Evolutionary conservation across 2,329 filamentous ascomycete genomes (phyloP).

Genomic region (Pyrenophora tritici-repentis): DNA sequence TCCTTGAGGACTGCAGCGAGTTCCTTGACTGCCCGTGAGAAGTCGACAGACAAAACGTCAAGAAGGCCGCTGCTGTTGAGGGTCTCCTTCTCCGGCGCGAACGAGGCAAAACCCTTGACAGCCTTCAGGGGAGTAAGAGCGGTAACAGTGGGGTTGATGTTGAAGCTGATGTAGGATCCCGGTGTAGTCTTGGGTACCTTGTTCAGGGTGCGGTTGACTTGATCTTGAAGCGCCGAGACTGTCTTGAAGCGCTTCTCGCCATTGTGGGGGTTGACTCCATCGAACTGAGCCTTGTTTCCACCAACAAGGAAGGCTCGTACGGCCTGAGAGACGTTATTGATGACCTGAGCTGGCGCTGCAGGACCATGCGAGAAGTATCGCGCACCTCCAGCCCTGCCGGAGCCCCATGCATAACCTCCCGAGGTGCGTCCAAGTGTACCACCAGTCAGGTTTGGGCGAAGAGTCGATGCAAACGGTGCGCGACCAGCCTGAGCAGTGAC

Average conservation of each 20-base stretch:
- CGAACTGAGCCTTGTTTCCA: constrained; percentile 84
- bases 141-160: constrained; percentile 85
- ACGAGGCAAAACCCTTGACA: constrained; percentile 58
- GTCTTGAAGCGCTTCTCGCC: constrained; percentile 81
- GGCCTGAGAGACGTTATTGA: constrained; percentile 93
- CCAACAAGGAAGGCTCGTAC: constrained; percentile 92
- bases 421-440: constrained; percentile 82
- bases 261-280: constrained; percentile 69
- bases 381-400: constrained; percentile 70
- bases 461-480: constrained; percentile 83
- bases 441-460: constrained; percentile 90
- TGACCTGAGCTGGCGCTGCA: constrained; percentile 82
- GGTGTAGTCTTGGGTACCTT: constrained; percentile 62
- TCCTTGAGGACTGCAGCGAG: constrained; percentile 80
- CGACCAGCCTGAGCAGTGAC: constrained; percentile 70
- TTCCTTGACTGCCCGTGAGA: constrained; percentile 83
- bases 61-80: constrained; percentile 84
- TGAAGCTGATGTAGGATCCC: constrained; percentile 87
- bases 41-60: constrained; percentile 83
- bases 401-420: constrained; percentile 82
- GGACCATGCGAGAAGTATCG: constrained; percentile 91
- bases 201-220: constrained; percentile 70
- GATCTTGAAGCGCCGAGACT: constrained; percentile 75
- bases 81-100: constrained; percentile 55
- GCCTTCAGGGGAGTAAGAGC: constrained; percentile 75